Percentiles rank a stretch among this genome's conserved stretches.
Conservation (phyloP, 768 basidiomycete genomes). For the Scleroderma citrinum region DNA sequence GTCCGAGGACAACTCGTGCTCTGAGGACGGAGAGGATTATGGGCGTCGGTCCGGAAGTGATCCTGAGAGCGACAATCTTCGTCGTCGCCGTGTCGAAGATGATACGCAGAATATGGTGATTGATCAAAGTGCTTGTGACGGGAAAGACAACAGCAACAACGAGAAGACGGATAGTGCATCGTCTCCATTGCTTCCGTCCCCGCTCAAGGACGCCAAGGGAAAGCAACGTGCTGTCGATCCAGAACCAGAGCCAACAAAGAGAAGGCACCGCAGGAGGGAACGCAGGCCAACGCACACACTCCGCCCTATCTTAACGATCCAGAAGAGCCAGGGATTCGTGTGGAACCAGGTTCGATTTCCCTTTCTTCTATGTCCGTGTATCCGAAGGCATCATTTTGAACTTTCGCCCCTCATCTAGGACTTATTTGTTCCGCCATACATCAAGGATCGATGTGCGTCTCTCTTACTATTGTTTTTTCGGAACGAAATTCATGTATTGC, state of each 20-base stretch:
- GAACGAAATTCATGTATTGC: not conserved
- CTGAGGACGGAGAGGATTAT: conserved; percentile 72
- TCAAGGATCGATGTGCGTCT: conserved; percentile 82
- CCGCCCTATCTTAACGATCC: conserved; percentile 81
- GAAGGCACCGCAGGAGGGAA: conserved; percentile 47
- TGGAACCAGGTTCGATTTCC: conserved; percentile 75
- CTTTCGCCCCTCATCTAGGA: conserved; percentile 43
- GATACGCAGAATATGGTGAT: conserved; percentile 57
- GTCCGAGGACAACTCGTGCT: conserved; percentile 54
- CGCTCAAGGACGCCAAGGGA: conserved; percentile 61
- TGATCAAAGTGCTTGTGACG: conserved; percentile 30
- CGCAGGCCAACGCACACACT: conserved; percentile 55
- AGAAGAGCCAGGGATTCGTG: conserved; percentile 82
- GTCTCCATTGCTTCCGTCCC: conserved; percentile 7
- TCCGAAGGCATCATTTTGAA: not conserved
- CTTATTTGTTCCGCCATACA: conserved; percentile 81
- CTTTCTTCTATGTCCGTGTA: not conserved
- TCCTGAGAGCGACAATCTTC: conserved; percentile 27
- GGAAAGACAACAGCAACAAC: conserved; percentile 12
- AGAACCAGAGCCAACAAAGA: conserved; percentile 46
- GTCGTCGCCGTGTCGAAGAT: conserved; percentile 14
- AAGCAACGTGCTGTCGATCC: conserved; percentile 76
- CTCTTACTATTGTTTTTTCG: conserved; percentile 5
- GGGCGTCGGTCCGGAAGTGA: conserved; percentile 19
- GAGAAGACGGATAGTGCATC: conserved; percentile 30